Conservation (phyloP, 2,329 filamentous ascomycete genomes). For the Endoconidiophora polonica region DNA sequence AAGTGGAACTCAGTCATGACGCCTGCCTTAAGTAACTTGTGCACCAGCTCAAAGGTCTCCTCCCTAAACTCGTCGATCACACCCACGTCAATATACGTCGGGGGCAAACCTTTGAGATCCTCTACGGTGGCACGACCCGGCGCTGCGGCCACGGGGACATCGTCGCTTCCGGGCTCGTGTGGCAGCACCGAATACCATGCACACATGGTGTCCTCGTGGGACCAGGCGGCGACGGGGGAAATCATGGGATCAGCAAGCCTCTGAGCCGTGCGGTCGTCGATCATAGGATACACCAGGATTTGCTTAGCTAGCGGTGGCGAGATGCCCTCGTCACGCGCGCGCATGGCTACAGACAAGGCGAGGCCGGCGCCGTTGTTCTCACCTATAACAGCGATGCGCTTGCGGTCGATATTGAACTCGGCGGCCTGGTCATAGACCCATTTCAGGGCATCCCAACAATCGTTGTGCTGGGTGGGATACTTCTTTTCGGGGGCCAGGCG, state of each 20-base stretch:
- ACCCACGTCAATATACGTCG: constrained; percentile 24
- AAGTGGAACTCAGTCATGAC: constrained; percentile 25
- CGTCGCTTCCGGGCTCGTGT: constrained; percentile 10
- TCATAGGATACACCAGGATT: constrained; percentile 21
- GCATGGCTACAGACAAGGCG: constrained; percentile 21
- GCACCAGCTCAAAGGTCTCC: constrained; percentile 20
- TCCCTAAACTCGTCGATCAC: constrained; percentile 23
- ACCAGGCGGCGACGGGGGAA: constrained; percentile 11
- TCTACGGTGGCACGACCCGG: constrained; percentile 15
- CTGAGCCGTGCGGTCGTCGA: constrained; percentile 18
- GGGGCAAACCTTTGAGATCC: constrained; percentile 19
- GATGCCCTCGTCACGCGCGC: constrained; percentile 20
- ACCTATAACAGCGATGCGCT: constrained; percentile 15
- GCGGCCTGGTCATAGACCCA: constrained; percentile 17
- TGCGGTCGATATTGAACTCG: constrained; percentile 15
- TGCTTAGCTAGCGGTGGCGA: constrained; percentile 18
- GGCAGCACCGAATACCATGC: constrained; percentile 16
- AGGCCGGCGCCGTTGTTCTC: constrained; percentile 15
- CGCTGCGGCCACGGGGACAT: constrained; percentile 14
- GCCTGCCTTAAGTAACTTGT: constrained; percentile 19
- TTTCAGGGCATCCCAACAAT: constrained; percentile 20
- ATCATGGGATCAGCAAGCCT: constrained; percentile 4
- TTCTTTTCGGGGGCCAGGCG: constrained; percentile 26
- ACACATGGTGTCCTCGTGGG: constrained; percentile 14
- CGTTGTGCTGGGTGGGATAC: constrained; percentile 22